A percentile compares a stretch with the other conserved stretches of the same genome.
Conservation (phyloP, 306 rosid species). For the apple (Malus domestica) region DNA sequence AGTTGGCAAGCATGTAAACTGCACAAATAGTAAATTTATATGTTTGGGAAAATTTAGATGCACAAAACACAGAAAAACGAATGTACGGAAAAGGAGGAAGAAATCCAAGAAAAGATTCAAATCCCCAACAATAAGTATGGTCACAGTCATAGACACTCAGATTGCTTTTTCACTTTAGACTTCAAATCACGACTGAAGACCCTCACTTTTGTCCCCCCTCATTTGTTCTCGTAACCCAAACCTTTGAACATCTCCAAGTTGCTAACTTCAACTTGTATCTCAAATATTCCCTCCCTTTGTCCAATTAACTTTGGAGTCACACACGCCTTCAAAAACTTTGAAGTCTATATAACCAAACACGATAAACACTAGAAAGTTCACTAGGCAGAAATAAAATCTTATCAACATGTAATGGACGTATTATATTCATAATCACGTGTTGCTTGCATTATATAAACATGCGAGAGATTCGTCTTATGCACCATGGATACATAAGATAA, state of each 20-base stretch:
- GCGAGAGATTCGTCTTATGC: neutral
- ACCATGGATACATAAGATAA: too few species aligned
- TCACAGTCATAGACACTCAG: slow-evolving; percentile 8
- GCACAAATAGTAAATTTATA: neutral
- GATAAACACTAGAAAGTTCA: too few species aligned
- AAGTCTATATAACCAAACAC: neutral
- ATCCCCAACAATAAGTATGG: slow-evolving; percentile 7
- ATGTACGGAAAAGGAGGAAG: neutral
- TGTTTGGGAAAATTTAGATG: neutral
- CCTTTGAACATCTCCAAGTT: slow-evolving; percentile 2
- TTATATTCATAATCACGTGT: neutral
- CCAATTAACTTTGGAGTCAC: neutral
- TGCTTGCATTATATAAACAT: too few species aligned
- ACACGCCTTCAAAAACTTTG: neutral
- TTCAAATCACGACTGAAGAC: slow-evolving; percentile 14
- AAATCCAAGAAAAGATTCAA: slow-evolving; percentile 6
- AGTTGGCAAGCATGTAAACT: neutral
- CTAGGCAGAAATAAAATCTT: too few species aligned
- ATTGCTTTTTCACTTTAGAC: slow-evolving; percentile 5
- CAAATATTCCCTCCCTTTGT: slow-evolving; percentile 23
- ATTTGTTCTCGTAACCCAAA: slow-evolving; percentile 11
- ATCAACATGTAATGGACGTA: rapidly evolving
- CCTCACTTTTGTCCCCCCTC: slow-evolving; percentile 25
- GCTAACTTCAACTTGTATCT: slow-evolving; percentile 31
- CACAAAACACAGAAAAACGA: neutral